Conservation (phyloP, 2,329 filamentous ascomycete genomes). For the Phialemoniopsis sp. region DNA sequence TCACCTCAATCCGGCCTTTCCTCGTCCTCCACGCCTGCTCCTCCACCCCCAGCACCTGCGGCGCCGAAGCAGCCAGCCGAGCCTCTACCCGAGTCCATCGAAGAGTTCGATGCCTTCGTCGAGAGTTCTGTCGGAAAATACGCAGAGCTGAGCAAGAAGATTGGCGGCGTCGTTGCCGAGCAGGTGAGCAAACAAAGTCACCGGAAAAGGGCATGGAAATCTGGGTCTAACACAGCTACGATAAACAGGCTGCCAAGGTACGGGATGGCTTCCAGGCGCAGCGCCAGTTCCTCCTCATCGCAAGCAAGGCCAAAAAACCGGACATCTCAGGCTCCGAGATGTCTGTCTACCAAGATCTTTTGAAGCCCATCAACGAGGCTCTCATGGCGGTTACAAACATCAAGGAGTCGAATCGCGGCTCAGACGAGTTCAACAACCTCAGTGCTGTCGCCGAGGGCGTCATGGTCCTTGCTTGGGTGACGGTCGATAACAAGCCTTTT, state of each 20-base stretch:
- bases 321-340: conserved; percentile 59
- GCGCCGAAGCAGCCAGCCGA: conserved; percentile 39
- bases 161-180: conserved; percentile 75
- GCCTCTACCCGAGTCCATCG: conserved; percentile 69
- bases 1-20: conserved; percentile 23
- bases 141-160: conserved; percentile 69
- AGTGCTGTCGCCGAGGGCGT: conserved; percentile 88
- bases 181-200: conserved; percentile 54
- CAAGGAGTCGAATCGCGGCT: conserved; percentile 75
- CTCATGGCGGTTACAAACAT: conserved; percentile 76
- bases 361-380: conserved; percentile 82
- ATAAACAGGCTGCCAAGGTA: conserved; percentile 41
- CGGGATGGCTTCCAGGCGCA: conserved; percentile 73
- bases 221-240: neutral
- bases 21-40: conserved; percentile 21
- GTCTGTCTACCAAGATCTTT: conserved; percentile 66
- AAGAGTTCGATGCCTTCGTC: conserved; percentile 83
- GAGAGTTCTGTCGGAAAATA: conserved; percentile 71
- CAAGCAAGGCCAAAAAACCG: conserved; percentile 90
- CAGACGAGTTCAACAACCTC: conserved; percentile 74
- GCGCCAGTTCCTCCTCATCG: conserved; percentile 81
- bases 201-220: neutral
- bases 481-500: conserved; percentile 74
- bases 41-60: conserved; percentile 34
- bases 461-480: conserved; percentile 86